Evolutionary conservation across 805 yeast species (phyloP).

Genomic region (Sungouiella thailandica): DNA sequence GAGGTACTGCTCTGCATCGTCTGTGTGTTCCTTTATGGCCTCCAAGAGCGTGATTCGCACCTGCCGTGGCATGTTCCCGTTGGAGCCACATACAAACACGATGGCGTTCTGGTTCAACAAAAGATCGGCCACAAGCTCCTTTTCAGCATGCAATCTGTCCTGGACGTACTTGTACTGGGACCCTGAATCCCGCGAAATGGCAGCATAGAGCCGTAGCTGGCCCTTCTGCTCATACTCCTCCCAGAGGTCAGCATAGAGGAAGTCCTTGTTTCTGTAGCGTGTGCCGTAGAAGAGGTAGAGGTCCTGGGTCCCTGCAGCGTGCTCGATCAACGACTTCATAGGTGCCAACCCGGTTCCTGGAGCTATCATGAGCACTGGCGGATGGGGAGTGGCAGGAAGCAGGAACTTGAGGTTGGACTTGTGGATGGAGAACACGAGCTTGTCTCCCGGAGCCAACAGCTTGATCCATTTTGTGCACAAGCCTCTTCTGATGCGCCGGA

Average conservation of each 20-base stretch:
- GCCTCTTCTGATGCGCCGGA: slow-evolving; percentile 73
- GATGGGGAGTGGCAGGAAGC: slow-evolving; percentile 10
- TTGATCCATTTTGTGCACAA: slow-evolving; percentile 77
- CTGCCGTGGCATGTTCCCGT: slow-evolving; percentile 90
- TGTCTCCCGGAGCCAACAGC: slow-evolving; percentile 42
- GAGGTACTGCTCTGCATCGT: slow-evolving; percentile 46
- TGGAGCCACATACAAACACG: slow-evolving; percentile 84
- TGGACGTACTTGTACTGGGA: slow-evolving; percentile 61
- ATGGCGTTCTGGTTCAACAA: slow-evolving; percentile 52
- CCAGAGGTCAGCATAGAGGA: slow-evolving; percentile 57
- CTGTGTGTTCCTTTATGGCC: slow-evolving; percentile 45
- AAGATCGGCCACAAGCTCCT: slow-evolving; percentile 45
- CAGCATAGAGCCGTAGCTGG: slow-evolving; percentile 33
- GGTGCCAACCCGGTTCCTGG: slow-evolving; percentile 99
- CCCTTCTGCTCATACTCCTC: slow-evolving; percentile 24
- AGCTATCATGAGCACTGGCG: slow-evolving; percentile 65
- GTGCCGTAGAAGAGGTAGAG: slow-evolving; percentile 71
- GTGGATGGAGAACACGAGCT: slow-evolving; percentile 48
- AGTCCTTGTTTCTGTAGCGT: slow-evolving; percentile 62
- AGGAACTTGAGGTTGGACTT: slow-evolving; percentile 38
- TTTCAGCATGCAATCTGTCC: slow-evolving; percentile 54
- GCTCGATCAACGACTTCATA: slow-evolving; percentile 63
- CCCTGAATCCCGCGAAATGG: slow-evolving; percentile 48
- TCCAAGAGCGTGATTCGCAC: slow-evolving; percentile 76
- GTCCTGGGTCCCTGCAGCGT: slow-evolving; percentile 22